phyloP scores from a whole-genome alignment of 176 grass and related monocot species.

The Bolboschoenus planiculmis region DNA sequence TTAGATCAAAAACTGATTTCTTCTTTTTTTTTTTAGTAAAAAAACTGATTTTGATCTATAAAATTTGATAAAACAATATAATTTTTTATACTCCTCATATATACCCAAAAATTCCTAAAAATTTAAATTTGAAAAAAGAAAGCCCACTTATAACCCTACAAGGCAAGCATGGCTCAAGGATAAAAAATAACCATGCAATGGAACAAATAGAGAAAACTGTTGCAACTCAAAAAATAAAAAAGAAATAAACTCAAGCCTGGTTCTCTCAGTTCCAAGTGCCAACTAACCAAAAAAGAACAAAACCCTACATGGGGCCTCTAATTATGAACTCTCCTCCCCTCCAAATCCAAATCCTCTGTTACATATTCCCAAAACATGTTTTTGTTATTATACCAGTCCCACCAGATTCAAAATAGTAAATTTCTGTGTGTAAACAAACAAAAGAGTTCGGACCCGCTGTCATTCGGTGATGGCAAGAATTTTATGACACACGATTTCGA shows the following conservation, averaged over 20 bases:
- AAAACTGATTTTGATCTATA: not conserved
- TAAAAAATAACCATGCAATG: not conserved
- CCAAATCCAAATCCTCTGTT: not conserved
- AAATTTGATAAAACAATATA: not conserved
- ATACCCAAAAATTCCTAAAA: not conserved
- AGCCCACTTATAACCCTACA: not conserved
- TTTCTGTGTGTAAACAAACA: too few relatives aligned
- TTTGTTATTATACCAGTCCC: not conserved
- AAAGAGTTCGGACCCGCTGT: too few relatives aligned
- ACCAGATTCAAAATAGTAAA: not conserved
- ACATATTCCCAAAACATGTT: conserved; percentile 3
- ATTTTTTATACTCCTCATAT: not conserved
- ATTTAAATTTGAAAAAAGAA: not conserved
- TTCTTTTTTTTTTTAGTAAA: too few relatives aligned
- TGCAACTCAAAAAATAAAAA: not conserved
- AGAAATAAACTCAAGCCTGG: not conserved
- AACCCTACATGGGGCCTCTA: not conserved
- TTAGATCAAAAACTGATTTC: not conserved
- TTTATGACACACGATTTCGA: too few relatives aligned
- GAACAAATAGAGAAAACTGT: not conserved
- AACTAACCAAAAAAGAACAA: not conserved
- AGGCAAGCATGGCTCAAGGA: not conserved
- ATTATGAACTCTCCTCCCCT: not conserved
- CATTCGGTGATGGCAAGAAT: too few relatives aligned
- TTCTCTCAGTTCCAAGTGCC: not conserved